A percentile compares a stretch with the other conserved stretches of the same genome.
Conservation (phyloP, 192 early-diverging fungal species). For the Mortierella antarctica region DNA sequence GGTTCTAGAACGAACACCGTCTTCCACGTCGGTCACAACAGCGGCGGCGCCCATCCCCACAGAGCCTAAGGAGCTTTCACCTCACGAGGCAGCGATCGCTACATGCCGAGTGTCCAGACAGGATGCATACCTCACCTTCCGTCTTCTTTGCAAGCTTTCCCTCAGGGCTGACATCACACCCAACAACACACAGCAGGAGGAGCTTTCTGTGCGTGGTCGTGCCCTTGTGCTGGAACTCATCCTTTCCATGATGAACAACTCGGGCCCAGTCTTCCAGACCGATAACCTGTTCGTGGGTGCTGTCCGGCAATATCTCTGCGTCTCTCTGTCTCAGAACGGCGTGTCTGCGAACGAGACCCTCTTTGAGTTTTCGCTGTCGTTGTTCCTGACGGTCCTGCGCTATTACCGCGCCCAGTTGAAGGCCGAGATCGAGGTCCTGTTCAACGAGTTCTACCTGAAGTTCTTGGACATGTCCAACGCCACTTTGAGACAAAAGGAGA, state of each 20-base stretch:
- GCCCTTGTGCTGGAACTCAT: conserved; percentile 57
- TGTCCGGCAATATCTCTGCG: conserved; percentile 57
- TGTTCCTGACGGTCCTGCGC: conserved; percentile 54
- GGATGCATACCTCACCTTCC: conserved; percentile 57
- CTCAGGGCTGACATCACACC: conserved; percentile 42
- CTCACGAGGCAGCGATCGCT: conserved; percentile 25
- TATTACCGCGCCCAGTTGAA: conserved; percentile 69
- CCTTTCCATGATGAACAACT: conserved; percentile 62
- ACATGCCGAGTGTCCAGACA: conserved; percentile 48
- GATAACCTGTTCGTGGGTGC: conserved; percentile 52
- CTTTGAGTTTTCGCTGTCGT: conserved; percentile 59
- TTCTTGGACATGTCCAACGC: conserved; percentile 82
- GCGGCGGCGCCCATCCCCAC: conserved; percentile 1
- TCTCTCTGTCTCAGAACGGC: conserved; percentile 59
- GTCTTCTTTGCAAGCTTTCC: conserved; percentile 55
- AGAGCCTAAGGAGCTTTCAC: conserved; percentile 22
- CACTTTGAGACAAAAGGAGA: conserved; percentile 75
- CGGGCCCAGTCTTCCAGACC: conserved; percentile 55
- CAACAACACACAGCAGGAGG: conserved; percentile 49
- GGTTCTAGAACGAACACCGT: conserved; percentile 17
- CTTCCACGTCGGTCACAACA: conserved; percentile 3
- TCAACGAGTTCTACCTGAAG: conserved; percentile 89
- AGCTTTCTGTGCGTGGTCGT: conserved; percentile 55
- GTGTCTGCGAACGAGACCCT: conserved; percentile 60
- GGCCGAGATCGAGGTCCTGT: conserved; percentile 87